These are phyloP conservation scores for Dactylellina parvicollis DNA, from an alignment of 2,329 filamentous ascomycete genomes.

Conservation along the genomic window DNA sequence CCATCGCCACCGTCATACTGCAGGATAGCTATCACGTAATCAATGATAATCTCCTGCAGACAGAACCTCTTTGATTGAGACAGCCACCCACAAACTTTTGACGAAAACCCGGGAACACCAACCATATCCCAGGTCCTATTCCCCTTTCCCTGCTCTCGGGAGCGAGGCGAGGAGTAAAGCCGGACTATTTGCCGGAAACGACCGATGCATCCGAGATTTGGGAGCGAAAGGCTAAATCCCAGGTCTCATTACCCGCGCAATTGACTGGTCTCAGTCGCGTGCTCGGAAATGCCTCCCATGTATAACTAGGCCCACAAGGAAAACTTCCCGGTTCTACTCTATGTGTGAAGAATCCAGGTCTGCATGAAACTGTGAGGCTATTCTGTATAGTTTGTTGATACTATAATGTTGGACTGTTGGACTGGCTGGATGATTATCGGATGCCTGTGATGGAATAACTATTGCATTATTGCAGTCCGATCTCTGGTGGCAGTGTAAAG, in stretches of 20 bases:
- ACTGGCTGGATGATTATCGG: no score
- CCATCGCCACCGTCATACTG: background rate
- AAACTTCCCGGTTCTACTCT: no score
- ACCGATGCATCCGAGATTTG: background rate
- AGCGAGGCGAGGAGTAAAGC: conserved; percentile 27
- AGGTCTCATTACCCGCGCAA: conserved; percentile 6
- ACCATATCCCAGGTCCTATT: background rate
- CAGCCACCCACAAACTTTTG: background rate
- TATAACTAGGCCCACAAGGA: no score
- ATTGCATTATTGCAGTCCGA: no score
- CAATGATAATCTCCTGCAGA: background rate
- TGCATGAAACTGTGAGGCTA: no score
- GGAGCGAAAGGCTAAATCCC: background rate
- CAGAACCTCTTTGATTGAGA: no score
- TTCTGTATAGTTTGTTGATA: no score
- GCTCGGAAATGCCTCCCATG: no score
- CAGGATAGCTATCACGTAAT: background rate
- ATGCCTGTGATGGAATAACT: no score
- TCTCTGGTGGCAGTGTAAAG: no score
- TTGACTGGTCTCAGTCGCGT: background rate
- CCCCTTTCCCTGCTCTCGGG: conserved; percentile 14
- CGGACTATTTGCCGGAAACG: conserved; percentile 38
- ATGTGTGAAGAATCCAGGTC: no score
- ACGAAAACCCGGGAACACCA: conserved; percentile 11
- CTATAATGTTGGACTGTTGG: no score